phyloP scores from a whole-genome alignment of 2,329 filamentous ascomycete genomes.

The Sphaerostilbella broomeana region DNA sequence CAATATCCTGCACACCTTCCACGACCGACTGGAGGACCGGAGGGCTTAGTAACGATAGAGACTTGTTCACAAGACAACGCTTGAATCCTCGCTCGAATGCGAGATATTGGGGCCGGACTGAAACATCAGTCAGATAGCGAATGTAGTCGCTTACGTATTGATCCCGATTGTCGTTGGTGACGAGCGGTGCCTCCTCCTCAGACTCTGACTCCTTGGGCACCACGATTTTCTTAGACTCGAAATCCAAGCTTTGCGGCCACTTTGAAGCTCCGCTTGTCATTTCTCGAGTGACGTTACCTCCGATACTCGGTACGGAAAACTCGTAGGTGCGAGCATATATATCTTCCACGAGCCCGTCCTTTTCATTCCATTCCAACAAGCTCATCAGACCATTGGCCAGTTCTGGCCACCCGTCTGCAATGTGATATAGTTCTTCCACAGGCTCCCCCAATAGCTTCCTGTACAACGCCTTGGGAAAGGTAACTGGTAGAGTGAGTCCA shows the following conservation, averaged over 20 bases:
- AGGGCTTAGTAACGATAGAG: slow-evolving; percentile 65
- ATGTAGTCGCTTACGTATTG: slow-evolving; percentile 82
- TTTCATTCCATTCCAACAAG: slow-evolving; percentile 69
- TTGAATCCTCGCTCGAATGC: slow-evolving; percentile 80
- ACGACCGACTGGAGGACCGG: slow-evolving; percentile 67
- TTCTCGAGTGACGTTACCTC: slow-evolving; percentile 48
- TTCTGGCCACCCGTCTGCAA: slow-evolving; percentile 82
- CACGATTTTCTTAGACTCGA: slow-evolving; percentile 18
- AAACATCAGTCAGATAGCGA: slow-evolving; percentile 71
- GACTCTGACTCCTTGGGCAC: slow-evolving; percentile 5
- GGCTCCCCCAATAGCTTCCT: slow-evolving; percentile 66
- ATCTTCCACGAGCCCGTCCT: slow-evolving; percentile 70
- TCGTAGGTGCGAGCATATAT: slow-evolving; percentile 80
- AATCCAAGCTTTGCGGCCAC: slow-evolving; percentile 49
- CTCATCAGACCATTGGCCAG: slow-evolving; percentile 66
- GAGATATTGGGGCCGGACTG: slow-evolving; percentile 67
- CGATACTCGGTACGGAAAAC: slow-evolving; percentile 62
- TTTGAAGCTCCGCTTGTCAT: slow-evolving; percentile 40
- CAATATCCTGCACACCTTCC: slow-evolving; percentile 77
- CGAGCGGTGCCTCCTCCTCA: slow-evolving; percentile 55
- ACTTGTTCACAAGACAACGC: slow-evolving; percentile 63
- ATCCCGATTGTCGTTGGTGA: slow-evolving; percentile 72
- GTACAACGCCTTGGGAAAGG: slow-evolving; percentile 81
- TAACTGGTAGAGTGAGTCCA: slow-evolving; percentile 82
- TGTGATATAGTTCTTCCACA: slow-evolving; percentile 65